phyloP scores from a whole-genome alignment of 2,329 filamentous ascomycete genomes.

The Paecilomyces fulvus region DNA sequence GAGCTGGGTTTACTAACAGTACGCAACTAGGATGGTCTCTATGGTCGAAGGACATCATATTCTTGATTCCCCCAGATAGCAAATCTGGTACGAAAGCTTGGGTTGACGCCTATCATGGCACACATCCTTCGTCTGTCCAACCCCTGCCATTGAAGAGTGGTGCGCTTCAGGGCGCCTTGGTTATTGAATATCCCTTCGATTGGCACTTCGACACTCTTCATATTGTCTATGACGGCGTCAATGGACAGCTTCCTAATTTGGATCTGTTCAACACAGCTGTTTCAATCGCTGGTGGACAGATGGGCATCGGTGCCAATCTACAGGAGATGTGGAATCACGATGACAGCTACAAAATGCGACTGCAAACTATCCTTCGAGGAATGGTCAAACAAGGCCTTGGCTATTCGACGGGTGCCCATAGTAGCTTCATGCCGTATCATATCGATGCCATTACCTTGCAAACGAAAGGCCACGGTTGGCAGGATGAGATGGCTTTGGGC shows the following conservation, averaged over 20 bases:
- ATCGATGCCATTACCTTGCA: conserved; percentile 92
- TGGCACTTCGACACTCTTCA: conserved; percentile 80
- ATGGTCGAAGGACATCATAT: conserved; percentile 98
- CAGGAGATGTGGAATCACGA: conserved; percentile 77
- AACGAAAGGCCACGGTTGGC: conserved; percentile 84
- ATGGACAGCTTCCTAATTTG: conserved; percentile 89
- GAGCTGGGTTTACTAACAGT: conserved; percentile 8
- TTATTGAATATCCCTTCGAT: conserved; percentile 85
- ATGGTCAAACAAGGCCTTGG: conserved; percentile 90
- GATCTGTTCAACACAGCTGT: conserved; percentile 94
- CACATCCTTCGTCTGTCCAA: conserved; percentile 63
- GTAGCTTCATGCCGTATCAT: conserved; percentile 94
- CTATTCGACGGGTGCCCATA: conserved; percentile 82
- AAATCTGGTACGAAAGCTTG: conserved; percentile 87
- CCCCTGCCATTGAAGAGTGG: conserved; percentile 84
- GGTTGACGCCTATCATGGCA: conserved; percentile 96
- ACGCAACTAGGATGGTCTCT: conserved; percentile 67
- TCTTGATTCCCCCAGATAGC: conserved; percentile 82
- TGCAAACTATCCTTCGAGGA: conserved; percentile 81
- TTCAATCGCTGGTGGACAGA: conserved; percentile 78
- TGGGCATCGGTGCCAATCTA: conserved; percentile 75
- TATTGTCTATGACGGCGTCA: conserved; percentile 89
- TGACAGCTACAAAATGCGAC: conserved; percentile 69
- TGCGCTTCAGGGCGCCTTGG: conserved; percentile 82
- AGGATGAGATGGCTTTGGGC: conserved; percentile 95